phyloP scores from a whole-genome alignment of 2,329 filamentous ascomycete species.

The Teratosphaeria gauchensis region DNA sequence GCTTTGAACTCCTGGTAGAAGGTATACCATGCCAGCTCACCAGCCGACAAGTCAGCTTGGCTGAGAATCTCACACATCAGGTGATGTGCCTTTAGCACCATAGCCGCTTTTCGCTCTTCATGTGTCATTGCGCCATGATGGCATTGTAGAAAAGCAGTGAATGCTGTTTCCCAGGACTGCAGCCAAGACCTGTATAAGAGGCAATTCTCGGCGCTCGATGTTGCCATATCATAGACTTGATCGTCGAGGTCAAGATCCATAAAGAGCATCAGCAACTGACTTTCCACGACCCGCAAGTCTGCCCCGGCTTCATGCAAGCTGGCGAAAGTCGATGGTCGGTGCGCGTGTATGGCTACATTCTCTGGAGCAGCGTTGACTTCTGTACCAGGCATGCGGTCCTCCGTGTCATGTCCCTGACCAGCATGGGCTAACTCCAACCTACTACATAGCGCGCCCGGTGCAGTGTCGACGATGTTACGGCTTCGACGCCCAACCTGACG shows the following conservation, averaged over 20 bases:
- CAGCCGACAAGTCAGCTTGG: slow-evolving; percentile 13
- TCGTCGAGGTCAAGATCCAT: slow-evolving; percentile 17
- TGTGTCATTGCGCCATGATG: slow-evolving; percentile 5
- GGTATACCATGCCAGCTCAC: slow-evolving; percentile 15
- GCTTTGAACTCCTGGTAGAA: slow-evolving; percentile 13
- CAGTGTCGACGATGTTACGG: slow-evolving; percentile 12
- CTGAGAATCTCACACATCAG: slow-evolving; percentile 14
- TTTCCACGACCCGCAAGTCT: slow-evolving; percentile 11
- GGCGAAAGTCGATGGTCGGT: slow-evolving; percentile 8
- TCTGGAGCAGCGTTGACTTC: slow-evolving; percentile 5
- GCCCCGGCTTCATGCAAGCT: slow-evolving; percentile 10
- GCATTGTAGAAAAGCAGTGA: slow-evolving; percentile 8
- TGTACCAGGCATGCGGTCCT: slow-evolving; percentile 10
- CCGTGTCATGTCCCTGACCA: slow-evolving; percentile 11
- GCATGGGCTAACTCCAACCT: slow-evolving; percentile 10
- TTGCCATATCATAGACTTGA: slow-evolving; percentile 14
- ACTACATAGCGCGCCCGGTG: slow-evolving; percentile 8
- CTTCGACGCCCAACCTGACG: slow-evolving; percentile 7
- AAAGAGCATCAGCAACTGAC: slow-evolving; percentile 13
- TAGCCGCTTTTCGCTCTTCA: slow-evolving; percentile 12
- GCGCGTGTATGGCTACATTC: background rate
- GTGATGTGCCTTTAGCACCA: slow-evolving; percentile 18
- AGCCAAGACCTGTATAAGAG: slow-evolving; percentile 12
- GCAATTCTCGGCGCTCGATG: slow-evolving; percentile 13
- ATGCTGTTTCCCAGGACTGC: slow-evolving; percentile 13